phyloP scores from a whole-genome alignment of 352 stramenopile species.

The Globisporangium sylvaticum region DNA sequence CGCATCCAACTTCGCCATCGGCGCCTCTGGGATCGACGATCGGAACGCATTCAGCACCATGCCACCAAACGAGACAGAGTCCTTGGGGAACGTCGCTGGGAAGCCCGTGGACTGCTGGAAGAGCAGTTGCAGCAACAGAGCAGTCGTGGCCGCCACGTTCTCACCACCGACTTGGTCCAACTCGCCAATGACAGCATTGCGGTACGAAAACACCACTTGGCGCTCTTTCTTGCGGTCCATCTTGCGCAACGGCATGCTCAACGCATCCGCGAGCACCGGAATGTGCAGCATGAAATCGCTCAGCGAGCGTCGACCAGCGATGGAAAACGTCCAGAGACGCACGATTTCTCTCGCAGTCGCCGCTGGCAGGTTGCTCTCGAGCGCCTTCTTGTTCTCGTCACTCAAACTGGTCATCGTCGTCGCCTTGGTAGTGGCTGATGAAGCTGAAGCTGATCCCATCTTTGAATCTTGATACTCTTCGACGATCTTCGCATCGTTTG shows the following conservation, averaged over 20 bases:
- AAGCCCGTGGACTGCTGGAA: slow-evolving; percentile 67
- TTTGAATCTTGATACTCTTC: slow-evolving; percentile 1
- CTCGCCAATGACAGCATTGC: slow-evolving; percentile 40
- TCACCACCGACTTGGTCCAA: slow-evolving; percentile 32
- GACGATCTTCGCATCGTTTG: background rate
- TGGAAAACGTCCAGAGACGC: slow-evolving; percentile 65
- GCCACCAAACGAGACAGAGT: slow-evolving; percentile 26
- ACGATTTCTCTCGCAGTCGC: slow-evolving; percentile 52
- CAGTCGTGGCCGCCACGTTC: slow-evolving; percentile 25
- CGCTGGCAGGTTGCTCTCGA: slow-evolving; percentile 52
- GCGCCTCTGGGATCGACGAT: slow-evolving; percentile 29
- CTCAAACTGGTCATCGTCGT: slow-evolving; percentile 34
- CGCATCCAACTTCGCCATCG: slow-evolving; percentile 24
- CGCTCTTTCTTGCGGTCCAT: slow-evolving; percentile 82
- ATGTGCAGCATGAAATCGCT: slow-evolving; percentile 63
- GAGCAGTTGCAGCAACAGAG: slow-evolving; percentile 49
- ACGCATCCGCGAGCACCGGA: slow-evolving; percentile 40
- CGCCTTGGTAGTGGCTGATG: background rate
- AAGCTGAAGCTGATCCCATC: background rate
- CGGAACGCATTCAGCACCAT: slow-evolving; percentile 46
- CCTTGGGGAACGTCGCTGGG: slow-evolving; percentile 38
- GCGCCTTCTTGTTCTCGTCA: slow-evolving; percentile 57
- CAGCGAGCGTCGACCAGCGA: slow-evolving; percentile 52
- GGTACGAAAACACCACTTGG: slow-evolving; percentile 61
- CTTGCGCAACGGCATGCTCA: slow-evolving; percentile 79